These are phyloP conservation scores for Lentinus tigrinus DNA, from an alignment of 768 basidiomycete species.

Conservation along the genomic window DNA sequence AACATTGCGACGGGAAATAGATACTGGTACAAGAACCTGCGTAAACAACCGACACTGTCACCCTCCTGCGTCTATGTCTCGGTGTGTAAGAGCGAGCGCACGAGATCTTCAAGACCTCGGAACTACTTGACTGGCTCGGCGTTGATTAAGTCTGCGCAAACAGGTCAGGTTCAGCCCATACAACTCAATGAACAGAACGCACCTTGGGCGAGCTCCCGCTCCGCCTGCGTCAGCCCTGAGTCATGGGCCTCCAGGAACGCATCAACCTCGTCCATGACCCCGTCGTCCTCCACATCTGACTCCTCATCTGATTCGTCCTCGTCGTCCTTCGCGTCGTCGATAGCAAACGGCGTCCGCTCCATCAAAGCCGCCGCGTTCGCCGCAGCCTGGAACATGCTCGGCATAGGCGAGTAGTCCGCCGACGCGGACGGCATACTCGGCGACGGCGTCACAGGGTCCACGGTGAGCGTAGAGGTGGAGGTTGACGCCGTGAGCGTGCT, in stretches of 20 bases:
- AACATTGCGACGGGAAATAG: conserved; percentile 18
- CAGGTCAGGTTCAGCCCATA: neutral
- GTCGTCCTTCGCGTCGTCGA: conserved; percentile 88
- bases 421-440: conserved; percentile 18
- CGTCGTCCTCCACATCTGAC: conserved; percentile 55
- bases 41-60: neutral
- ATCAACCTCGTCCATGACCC: conserved; percentile 92
- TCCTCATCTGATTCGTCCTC: conserved; percentile 64
- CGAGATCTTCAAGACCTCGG: neutral
- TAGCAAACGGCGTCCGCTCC: conserved; percentile 95
- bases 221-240: conserved; percentile 76
- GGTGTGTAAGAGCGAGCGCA: neutral
- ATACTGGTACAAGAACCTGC: conserved; percentile 11
- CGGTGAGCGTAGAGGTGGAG: conserved; percentile 49
- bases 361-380: conserved; percentile 75
- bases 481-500: conserved; percentile 22
- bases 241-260: conserved; percentile 95
- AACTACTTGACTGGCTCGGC: conserved; percentile 53
- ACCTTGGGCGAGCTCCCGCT: conserved; percentile 79
- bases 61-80: neutral
- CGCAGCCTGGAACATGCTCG: conserved; percentile 65
- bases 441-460: conserved; percentile 33
- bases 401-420: conserved; percentile 49
- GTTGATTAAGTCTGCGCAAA: conserved; percentile 50
- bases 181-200: conserved; percentile 20